Conservation (phyloP, 352 stramenopile species). For the Phytophthora pisi region DNA sequence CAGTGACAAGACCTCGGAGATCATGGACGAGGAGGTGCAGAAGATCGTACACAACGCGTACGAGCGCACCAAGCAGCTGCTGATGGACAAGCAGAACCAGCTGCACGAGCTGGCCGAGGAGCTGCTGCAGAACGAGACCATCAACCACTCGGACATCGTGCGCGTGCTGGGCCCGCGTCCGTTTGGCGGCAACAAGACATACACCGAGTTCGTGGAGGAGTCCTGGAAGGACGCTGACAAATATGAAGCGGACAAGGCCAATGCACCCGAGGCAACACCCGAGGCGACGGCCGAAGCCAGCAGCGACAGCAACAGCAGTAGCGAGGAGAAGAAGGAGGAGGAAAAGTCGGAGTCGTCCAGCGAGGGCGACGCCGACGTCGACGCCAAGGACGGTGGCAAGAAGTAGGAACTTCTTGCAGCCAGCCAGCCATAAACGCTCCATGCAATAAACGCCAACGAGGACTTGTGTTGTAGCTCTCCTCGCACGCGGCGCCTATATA, state of each 20-base stretch:
- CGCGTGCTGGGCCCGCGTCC: constrained; percentile 94
- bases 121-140: constrained; percentile 98
- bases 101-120: constrained; percentile 95
- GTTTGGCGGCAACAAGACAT: constrained; percentile 94
- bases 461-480: constrained; percentile 30
- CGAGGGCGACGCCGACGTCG: constrained; percentile 10
- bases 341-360: constrained; percentile 18
- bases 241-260: constrained; percentile 74
- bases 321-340: constrained; percentile 4
- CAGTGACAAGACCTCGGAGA: constrained; percentile 96
- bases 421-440: constrained; percentile 29
- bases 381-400: constrained; percentile 26
- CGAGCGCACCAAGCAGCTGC: constrained; percentile 93
- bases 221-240: constrained; percentile 87
- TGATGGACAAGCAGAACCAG: constrained; percentile 94
- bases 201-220: constrained; percentile 96
- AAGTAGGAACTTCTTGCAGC: constrained; percentile 30
- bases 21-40: constrained; percentile 99
- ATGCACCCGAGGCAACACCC: constrained; percentile 25
- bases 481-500: constrained; percentile 27
- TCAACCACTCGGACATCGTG: constrained; percentile 98
- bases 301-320: background rate
- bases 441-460: constrained; percentile 25
- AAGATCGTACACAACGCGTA: constrained; percentile 98
- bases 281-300: constrained; percentile 26